Base-by-base conservation (phyloP, 2,329 filamentous ascomycete species). In the Neonectria coccinea region DNA sequence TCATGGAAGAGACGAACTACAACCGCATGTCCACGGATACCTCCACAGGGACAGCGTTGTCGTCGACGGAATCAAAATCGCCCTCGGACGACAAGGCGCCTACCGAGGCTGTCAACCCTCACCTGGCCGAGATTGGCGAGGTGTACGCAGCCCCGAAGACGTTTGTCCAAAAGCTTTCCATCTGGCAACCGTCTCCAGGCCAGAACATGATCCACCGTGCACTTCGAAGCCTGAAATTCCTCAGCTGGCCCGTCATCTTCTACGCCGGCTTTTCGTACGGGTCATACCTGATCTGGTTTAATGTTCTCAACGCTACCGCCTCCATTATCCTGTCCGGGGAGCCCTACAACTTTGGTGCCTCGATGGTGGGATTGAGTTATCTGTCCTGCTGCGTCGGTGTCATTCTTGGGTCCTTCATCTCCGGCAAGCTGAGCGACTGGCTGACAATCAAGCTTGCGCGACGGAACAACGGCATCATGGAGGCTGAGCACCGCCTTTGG, bases 1-100 rank as follows among this genome's bases (percentile, higher is more conserved):
- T 89, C 69, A 85, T 88, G 65, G 87, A 89, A 67, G 87, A 90
- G 72, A 87, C 86, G 7, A 83, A 83, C 14, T 89, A 89, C 67
- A 76, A 81, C 47, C 78, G 83, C 2, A 27, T 45, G 5, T 14
- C 8, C 18, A 2, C 59, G 18, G 27, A 25, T 41, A 6, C 14
- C 3, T 3, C 22, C 7, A 7, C 10, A 10, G 29, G 39, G 22
- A 45, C 10, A 29, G 20, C 1, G 11, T 14, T 48, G 6, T 33
- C 45, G 3, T 10, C 12, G 9, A 22, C 31, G 3, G 48, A 51
- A 10, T 50, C 44, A 2, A 44, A 51, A 8, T 50, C 54, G 12
- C 11, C 10, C 5, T 47, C 62, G 25, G 64, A 64, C 4, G 64
- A 65, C 25, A 69, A 69, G 20, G 36, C 29, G 12, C 31, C 25